phyloP scores from a whole-genome alignment of 169 alveolate species.

The Plasmodium adleri region DNA sequence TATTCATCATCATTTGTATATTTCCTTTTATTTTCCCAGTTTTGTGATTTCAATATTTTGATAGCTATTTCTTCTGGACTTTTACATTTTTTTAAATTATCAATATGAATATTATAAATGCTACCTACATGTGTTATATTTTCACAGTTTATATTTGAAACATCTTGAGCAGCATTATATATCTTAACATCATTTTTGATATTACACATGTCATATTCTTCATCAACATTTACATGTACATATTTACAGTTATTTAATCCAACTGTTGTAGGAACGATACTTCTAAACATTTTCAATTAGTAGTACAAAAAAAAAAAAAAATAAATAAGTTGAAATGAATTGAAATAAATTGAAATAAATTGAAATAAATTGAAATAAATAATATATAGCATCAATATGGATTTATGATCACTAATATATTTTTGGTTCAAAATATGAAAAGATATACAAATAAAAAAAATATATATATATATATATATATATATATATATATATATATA shows the following conservation, averaged over 20 bases:
- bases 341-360: background rate
- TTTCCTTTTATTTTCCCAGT: slow-evolving; percentile 68
- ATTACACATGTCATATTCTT: slow-evolving; percentile 15
- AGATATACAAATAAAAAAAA: too few relatives aligned
- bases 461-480: too few relatives aligned
- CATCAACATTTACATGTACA: slow-evolving; percentile 73
- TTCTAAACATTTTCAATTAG: slow-evolving; percentile 47
- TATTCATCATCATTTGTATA: slow-evolving; percentile 39
- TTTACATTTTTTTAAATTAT: slow-evolving; percentile 23
- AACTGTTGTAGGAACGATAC: slow-evolving; percentile 68
- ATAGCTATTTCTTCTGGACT: slow-evolving; percentile 74
- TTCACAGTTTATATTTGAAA: background rate
- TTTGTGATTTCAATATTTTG: slow-evolving; percentile 52
- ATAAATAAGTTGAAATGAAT: background rate
- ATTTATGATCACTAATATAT: too few relatives aligned
- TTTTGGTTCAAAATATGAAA: too few relatives aligned
- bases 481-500: too few relatives aligned
- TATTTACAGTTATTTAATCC: slow-evolving; percentile 65
- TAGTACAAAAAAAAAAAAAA: background rate
- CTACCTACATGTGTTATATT: slow-evolving; percentile 16
- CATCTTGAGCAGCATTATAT: background rate
- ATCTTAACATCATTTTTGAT: background rate
- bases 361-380: too few relatives aligned
- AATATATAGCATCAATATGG: too few relatives aligned
- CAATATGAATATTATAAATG: slow-evolving; percentile 25